phyloP scores from a whole-genome alignment of 2,329 filamentous ascomycete species.

The Daldinia sp. region DNA sequence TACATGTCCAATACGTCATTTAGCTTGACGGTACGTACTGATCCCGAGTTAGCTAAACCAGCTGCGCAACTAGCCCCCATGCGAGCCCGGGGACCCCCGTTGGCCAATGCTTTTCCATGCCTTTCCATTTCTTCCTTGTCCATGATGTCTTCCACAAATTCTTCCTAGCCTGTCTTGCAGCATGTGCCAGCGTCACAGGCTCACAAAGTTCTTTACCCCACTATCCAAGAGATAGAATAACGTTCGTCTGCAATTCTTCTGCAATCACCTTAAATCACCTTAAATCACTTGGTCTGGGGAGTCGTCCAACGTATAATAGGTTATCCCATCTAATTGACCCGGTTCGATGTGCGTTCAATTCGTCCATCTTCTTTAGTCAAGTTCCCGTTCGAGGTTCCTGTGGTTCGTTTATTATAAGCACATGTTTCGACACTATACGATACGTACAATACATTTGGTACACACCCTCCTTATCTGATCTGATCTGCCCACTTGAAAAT shows the following conservation, averaged over 20 bases:
- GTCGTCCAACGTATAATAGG: conserved; percentile 2
- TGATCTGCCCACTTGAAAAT: conserved; percentile 18
- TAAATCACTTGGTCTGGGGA: background rate
- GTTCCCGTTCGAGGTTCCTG: background rate
- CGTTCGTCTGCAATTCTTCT: conserved; percentile 1
- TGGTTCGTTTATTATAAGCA: background rate
- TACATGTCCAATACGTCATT: conserved; percentile 27
- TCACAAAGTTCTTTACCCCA: conserved; percentile 26
- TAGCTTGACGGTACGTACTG: conserved; percentile 25
- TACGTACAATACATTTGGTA: background rate
- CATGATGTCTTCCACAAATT: conserved; percentile 24
- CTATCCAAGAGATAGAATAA: conserved; percentile 9
- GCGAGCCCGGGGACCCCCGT: background rate
- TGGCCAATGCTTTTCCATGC: conserved; percentile 32
- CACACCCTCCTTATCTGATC: conserved; percentile 2
- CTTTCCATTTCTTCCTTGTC: conserved; percentile 28
- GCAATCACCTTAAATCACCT: background rate
- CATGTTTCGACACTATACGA: background rate
- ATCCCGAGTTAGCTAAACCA: background rate
- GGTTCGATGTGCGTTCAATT: background rate
- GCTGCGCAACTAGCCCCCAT: no score
- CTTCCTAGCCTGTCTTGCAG: conserved; percentile 33
- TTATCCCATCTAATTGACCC: background rate
- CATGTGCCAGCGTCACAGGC: conserved; percentile 38
- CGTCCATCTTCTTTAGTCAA: conserved; percentile 1